Conservation (phyloP, 2,329 filamentous ascomycete species). For the Alternaria brassicae region DNA sequence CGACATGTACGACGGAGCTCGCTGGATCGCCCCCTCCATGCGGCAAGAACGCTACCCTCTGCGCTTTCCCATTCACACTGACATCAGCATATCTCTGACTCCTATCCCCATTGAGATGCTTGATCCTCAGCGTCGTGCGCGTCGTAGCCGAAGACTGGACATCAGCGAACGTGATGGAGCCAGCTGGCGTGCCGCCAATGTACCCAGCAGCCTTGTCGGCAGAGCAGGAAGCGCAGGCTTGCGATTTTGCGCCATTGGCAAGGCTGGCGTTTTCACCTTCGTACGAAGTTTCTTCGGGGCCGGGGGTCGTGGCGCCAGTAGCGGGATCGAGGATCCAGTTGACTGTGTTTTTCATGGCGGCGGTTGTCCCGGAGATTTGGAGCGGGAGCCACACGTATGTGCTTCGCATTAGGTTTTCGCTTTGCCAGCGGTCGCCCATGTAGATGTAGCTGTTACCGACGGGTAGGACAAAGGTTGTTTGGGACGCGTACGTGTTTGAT, state of each 20-base stretch:
- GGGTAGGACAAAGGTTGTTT: conserved; percentile 66
- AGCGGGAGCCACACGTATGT: conserved; percentile 73
- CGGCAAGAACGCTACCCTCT: conserved; percentile 64
- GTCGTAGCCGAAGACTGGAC: conserved; percentile 56
- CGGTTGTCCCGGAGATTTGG: conserved; percentile 59
- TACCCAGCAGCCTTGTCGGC: conserved; percentile 60
- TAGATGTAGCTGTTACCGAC: conserved; percentile 61
- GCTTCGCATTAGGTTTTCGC: conserved; percentile 64
- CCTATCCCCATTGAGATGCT: conserved; percentile 64
- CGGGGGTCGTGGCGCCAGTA: conserved; percentile 55
- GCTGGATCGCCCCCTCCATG: conserved; percentile 55
- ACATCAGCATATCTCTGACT: conserved; percentile 62
- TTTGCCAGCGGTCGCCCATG: conserved; percentile 72
- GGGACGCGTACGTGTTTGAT: conserved; percentile 65
- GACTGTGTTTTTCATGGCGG: conserved; percentile 59
- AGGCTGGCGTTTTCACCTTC: conserved; percentile 61
- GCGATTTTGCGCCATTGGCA: conserved; percentile 53
- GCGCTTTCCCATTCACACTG: conserved; percentile 61
- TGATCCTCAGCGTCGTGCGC: conserved; percentile 61
- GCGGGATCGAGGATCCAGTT: conserved; percentile 62
- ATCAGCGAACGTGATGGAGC: conserved; percentile 58
- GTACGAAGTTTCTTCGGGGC: conserved; percentile 56
- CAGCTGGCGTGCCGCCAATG: conserved; percentile 53
- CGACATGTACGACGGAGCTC: conserved; percentile 57
- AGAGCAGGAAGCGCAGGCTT: conserved; percentile 62